These are phyloP conservation scores for Epichloe baconii DNA, from an alignment of 2,329 filamentous ascomycete genomes.

Conservation along the genomic window DNA sequence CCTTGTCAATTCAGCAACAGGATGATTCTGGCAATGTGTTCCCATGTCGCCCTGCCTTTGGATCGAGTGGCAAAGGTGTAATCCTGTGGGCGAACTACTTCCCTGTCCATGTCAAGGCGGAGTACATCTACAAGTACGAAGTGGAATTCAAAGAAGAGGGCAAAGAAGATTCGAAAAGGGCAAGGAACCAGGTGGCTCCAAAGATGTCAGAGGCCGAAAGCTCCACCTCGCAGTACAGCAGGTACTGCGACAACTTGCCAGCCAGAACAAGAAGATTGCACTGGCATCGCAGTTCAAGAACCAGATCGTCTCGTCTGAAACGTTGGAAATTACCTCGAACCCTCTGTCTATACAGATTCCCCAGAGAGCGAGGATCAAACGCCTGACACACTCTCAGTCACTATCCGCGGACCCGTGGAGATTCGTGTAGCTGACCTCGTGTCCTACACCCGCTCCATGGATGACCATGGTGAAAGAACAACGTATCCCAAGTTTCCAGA, in stretches of 20 bases:
- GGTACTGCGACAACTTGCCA: constrained; percentile 23
- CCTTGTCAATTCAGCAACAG: constrained; percentile 17
- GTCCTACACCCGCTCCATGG: constrained; percentile 31
- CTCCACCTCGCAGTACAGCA: constrained; percentile 28
- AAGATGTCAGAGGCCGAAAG: constrained; percentile 29
- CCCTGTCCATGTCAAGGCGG: constrained; percentile 24
- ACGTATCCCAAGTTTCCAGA: constrained; percentile 36
- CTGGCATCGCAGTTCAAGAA: constrained; percentile 38
- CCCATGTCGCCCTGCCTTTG: constrained; percentile 36
- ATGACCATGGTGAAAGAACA: constrained; percentile 20
- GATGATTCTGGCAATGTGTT: constrained; percentile 18
- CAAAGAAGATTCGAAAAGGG: constrained; percentile 23
- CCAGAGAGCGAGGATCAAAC: constrained; percentile 17
- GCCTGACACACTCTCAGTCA: constrained; percentile 26
- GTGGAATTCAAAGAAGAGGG: constrained; percentile 27
- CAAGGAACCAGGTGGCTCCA: constrained; percentile 7
- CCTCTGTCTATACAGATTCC: constrained; percentile 23
- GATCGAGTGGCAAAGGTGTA: constrained; percentile 27
- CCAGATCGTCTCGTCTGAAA: constrained; percentile 28
- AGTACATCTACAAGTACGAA: constrained; percentile 31
- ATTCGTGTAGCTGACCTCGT: constrained; percentile 27
- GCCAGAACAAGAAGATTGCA: constrained; percentile 16
- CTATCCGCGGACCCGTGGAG: constrained; percentile 26
- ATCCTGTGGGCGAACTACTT: constrained; percentile 44
- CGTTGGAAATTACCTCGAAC: constrained; percentile 22